Base-by-base conservation (phyloP, 306 rosid species). In the Morella rubra region DNA sequence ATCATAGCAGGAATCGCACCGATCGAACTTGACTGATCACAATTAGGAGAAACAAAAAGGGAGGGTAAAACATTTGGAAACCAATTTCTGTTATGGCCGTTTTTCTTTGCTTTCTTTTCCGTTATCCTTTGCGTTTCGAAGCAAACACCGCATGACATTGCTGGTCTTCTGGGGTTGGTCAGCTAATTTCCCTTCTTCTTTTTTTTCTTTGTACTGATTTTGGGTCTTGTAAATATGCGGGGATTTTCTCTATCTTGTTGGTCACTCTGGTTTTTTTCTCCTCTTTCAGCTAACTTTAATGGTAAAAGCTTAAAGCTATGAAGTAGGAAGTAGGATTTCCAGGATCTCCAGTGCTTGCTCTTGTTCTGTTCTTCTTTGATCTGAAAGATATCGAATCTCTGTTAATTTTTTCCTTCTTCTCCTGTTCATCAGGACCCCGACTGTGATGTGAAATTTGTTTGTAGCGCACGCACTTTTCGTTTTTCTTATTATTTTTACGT, bases 191-290 rank as follows among this genome's bases (percentile, higher is more conserved):
- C 19, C 15, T 64, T 5, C 9, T 70, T 56, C 8, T n/a, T 14
- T 37, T 79, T 15, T 40, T 3, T 6, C 2, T 12, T 49, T 32
- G 0, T 76, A 76, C 84, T 49, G 18, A 71, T 76, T 69, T 81
- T 78, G 69, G 73, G 72, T 81, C 46, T 67, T 91, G 93, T 89
- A 91, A 82, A 89, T 87, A 86, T 14, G 64, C 60, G 76, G 86
- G 51, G 42, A 45, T 44, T 52, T 7, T 60, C 78, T 75, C 51
- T 40, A 45, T 73, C 9, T 7, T 83, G 76, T 58, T 64, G 37
- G 37, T 32, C 37, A 32, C 37, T 32, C 37, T 32, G 37, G 37
- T 32, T 32, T 32, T 32, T 32, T 32, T 32, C 37, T 0, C 2
- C 37, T 32, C 37, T 27, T 27, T 27, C 32, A 27, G 1, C 77